phyloP scores from a whole-genome alignment of 2,329 filamentous ascomycete genomes.

The Leptoxyphium fumago region DNA sequence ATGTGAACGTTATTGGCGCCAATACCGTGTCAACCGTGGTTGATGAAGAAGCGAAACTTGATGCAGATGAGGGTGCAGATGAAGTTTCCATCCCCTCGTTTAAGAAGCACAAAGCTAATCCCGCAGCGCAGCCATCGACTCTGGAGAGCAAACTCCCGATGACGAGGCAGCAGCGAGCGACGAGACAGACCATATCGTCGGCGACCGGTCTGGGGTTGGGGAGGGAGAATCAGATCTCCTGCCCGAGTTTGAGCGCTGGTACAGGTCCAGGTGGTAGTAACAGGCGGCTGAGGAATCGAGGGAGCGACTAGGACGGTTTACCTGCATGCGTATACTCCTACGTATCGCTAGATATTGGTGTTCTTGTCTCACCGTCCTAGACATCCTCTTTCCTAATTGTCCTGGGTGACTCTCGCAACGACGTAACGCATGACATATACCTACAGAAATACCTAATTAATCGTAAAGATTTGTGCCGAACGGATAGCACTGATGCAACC shows the following conservation, averaged over 20 bases:
- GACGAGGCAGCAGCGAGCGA: constrained; percentile 16
- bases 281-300: constrained; percentile 31
- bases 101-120: constrained; percentile 29
- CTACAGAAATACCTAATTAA: too few relatives aligned
- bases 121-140: constrained; percentile 6
- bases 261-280: constrained; percentile 6
- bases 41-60: constrained; percentile 11
- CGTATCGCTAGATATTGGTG: too few relatives aligned
- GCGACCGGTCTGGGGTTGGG: constrained; percentile 17
- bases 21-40: constrained; percentile 17
- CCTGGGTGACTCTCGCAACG: too few relatives aligned
- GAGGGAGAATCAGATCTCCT: constrained; percentile 23
- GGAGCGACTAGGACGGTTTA: constrained; percentile 28
- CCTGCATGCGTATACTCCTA: background rate
- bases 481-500: too few relatives aligned
- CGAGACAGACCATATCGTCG: constrained; percentile 25
- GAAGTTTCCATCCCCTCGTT: constrained; percentile 21
- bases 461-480: too few relatives aligned
- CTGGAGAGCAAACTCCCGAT: constrained; percentile 28
- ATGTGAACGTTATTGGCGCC: constrained; percentile 28
- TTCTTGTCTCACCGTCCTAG: too few relatives aligned
- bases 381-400: too few relatives aligned
- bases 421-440: too few relatives aligned
- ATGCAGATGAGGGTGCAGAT: constrained; percentile 5
- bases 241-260: constrained; percentile 24